Conservation (phyloP, 2,329 filamentous ascomycete species). For the Aspergillus fijiensis region DNA sequence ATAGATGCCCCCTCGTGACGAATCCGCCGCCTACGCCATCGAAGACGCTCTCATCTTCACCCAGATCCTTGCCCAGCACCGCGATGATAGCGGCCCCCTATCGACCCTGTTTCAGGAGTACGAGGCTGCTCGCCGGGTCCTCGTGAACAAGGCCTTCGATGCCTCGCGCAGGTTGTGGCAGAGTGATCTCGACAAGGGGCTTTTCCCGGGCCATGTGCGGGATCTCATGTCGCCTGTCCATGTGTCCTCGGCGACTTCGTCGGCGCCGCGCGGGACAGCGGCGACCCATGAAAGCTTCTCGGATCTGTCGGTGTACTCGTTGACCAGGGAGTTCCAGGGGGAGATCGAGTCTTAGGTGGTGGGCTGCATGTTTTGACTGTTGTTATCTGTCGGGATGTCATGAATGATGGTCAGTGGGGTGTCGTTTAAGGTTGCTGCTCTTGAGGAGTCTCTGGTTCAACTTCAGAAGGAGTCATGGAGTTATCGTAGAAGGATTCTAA, state of each 20-base stretch:
- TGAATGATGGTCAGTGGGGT: not conserved
- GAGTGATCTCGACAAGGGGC: conserved; percentile 16
- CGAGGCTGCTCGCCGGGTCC: conserved; percentile 31
- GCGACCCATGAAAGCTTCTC: conserved; percentile 7
- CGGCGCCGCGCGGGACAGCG: not conserved
- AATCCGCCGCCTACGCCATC: conserved; percentile 43
- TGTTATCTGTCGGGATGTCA: too few relatives aligned
- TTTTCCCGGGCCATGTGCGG: conserved; percentile 6
- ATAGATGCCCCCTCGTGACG: conserved; percentile 46
- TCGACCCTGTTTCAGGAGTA: conserved; percentile 30
- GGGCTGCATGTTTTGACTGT: not conserved
- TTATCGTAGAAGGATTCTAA: too few relatives aligned
- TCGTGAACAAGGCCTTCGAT: conserved; percentile 39
- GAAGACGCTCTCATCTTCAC: conserved; percentile 43
- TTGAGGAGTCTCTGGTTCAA: not conserved
- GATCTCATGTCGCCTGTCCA: conserved; percentile 6
- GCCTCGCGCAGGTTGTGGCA: conserved; percentile 15
- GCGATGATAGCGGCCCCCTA: conserved; percentile 21
- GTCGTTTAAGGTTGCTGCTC: not conserved
- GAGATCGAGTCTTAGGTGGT: conserved; percentile 2
- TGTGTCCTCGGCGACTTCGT: not conserved
- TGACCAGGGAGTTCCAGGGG: conserved; percentile 5
- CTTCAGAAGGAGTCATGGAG: too few relatives aligned
- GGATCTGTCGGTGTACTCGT: conserved; percentile 6
- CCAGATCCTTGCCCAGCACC: conserved; percentile 30